Percentiles rank a stretch among this genome's conserved stretches.
Evolutionary conservation across 345 rosid species (phyloP).

Genomic region (Boechera stricta): DNA sequence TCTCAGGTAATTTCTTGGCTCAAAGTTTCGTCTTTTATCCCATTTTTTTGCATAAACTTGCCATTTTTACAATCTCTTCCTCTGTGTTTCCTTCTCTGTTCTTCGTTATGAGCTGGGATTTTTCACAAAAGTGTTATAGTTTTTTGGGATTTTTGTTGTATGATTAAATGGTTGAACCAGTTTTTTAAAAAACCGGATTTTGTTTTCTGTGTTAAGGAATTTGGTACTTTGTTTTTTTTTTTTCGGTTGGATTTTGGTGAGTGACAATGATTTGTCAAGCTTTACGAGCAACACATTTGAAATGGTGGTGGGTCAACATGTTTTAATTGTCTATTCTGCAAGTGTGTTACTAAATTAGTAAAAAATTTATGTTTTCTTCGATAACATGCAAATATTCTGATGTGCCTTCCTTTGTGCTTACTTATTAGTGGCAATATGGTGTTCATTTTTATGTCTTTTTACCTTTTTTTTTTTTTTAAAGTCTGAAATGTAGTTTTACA

Average conservation of each 20-base stretch:
- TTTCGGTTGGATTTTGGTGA: conserved; percentile 14
- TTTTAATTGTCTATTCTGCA: conserved; percentile 39
- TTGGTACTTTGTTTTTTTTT: conserved; percentile 11
- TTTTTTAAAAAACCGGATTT: not conserved
- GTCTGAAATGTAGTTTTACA: conserved; percentile 9
- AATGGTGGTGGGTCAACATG: conserved; percentile 40
- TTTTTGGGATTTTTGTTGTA: not conserved
- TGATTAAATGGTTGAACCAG: conserved; percentile 1
- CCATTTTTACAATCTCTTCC: conserved; percentile 7
- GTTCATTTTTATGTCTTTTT: not conserved
- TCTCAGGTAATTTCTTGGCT: conserved; percentile 19
- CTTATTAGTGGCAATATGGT: conserved; percentile 1
- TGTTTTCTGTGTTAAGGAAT: conserved; percentile 1
- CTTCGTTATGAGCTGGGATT: not conserved
- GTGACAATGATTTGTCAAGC: conserved; percentile 41
- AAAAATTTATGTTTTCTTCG: conserved; percentile 11
- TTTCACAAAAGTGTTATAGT: not conserved
- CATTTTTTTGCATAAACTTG: not conserved
- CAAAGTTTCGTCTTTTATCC: conserved; percentile 13
- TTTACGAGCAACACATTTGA: conserved; percentile 32
- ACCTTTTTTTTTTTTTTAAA: not conserved
- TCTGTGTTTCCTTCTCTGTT: not conserved
- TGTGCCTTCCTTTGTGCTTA: not conserved
- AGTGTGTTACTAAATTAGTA: conserved; percentile 23
- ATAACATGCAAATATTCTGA: not conserved